Base-by-base conservation (phyloP, 495 filamentous ascomycete genomes). In the Hypoxylon rickii region DNA sequence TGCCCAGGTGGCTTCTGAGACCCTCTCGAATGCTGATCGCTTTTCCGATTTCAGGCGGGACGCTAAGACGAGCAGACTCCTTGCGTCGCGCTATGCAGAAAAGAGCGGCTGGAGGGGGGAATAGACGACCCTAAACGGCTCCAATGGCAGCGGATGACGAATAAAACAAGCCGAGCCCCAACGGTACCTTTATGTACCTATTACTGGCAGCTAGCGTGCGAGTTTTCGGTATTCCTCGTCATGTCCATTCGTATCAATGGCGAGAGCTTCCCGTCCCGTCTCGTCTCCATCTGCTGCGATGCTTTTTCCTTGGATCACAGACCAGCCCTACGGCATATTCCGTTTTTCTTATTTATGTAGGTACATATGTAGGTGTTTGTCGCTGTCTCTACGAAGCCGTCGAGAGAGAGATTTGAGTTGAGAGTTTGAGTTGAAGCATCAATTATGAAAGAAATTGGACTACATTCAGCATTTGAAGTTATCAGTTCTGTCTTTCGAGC, bases 61-160 rank as follows among this genome's bases (percentile, higher is more conserved):
- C 37, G 37, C 53, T 38, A 32, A 44, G 16, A 24, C 3, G 44
- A 22, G 31, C 16, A 37, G 22, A 33, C 58, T 53, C 59, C 59
- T 63, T 63, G 53, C 59, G 43, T 63, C 59, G 48, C 39, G 48
- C 33, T 40, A 53, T 57, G 52, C 48, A 53, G 48, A 53, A 36
- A 47, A 49, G 47, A 46, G 32, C 12, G 26, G 17, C 33, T 17
- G 46, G 6, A 44, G n/a, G 17, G 18, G 37, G 2, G 16, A 29
- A 33, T 38, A 33, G 44, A 44, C 29, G 57, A 44, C 47, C 47
- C 41, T 44, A 39, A 40, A 29, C 36, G 16, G 16, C 4, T 29
- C 10, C 10, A 29, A 29, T 10, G 29, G 16, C 40, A 44, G 33
- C 12, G 48, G 50, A 57, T 52, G 44, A 42, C 48, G 42, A 55